phyloP scores from a whole-genome alignment of 108 stramenopile species.

The Bacterosira constricta region DNA sequence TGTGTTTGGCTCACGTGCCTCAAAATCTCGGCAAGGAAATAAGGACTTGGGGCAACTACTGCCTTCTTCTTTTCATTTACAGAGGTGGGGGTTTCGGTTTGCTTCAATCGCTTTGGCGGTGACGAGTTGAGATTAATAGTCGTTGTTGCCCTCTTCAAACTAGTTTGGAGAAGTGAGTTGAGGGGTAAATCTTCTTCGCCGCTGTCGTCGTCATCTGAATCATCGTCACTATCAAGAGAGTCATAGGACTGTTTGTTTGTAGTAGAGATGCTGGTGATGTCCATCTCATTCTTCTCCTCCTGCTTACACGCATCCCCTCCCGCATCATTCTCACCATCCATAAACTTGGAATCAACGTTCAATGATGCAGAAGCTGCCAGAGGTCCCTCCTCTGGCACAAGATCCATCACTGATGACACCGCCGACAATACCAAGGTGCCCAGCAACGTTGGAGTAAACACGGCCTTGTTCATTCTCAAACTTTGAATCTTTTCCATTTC shows the following conservation, averaged over 20 bases:
- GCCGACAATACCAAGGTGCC: constrained; percentile 73
- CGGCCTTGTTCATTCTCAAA: constrained; percentile 54
- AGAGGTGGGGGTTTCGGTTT: constrained; percentile 4
- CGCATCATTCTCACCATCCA: background rate
- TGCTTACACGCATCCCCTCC: background rate
- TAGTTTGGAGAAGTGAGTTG: constrained; percentile 18
- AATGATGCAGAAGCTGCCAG: too few species aligned
- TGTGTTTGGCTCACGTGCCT: constrained; percentile 67
- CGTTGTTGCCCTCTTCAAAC: constrained; percentile 30
- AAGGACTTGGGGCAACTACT: constrained; percentile 41
- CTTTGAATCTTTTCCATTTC: constrained; percentile 80
- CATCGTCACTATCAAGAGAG: constrained; percentile 46
- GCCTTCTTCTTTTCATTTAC: constrained; percentile 14
- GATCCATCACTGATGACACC: constrained; percentile 39
- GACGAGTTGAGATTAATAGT: background rate
- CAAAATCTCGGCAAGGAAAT: constrained; percentile 62
- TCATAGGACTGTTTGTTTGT: constrained; percentile 5
- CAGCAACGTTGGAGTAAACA: constrained; percentile 68
- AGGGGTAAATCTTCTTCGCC: constrained; percentile 64
- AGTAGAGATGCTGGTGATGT: background rate
- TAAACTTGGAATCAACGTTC: background rate
- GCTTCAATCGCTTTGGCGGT: constrained; percentile 26
- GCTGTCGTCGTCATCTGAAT: too few species aligned
- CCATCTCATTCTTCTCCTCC: background rate
- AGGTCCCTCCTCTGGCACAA: too few species aligned